A percentile compares a stretch with the other conserved stretches of the same genome.
Conservation (phyloP, 2,329 filamentous ascomycete species). For the Apiospora hydei region DNA sequence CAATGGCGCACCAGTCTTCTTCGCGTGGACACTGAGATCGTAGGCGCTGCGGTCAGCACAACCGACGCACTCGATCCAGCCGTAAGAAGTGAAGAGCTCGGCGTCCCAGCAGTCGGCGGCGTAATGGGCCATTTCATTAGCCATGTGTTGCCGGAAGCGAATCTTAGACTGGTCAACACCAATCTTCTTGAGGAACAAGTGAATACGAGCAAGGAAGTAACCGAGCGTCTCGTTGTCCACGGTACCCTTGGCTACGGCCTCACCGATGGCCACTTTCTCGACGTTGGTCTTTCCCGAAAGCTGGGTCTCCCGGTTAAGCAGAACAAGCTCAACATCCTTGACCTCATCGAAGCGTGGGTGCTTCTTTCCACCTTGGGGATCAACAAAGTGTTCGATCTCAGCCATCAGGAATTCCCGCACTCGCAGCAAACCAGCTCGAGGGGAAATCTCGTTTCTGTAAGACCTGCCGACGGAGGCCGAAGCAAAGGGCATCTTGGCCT, state of each 20-base stretch:
- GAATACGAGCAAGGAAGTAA: constrained; percentile 95
- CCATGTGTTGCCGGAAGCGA: constrained; percentile 97
- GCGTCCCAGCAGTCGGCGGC: constrained; percentile 98
- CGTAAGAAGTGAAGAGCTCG: constrained; percentile 87
- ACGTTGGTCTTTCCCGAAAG: constrained; percentile 83
- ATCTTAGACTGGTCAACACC: constrained; percentile 88
- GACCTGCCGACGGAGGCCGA: constrained; percentile 98
- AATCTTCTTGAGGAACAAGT: constrained; percentile 87
- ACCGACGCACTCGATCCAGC: constrained; percentile 98
- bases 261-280: constrained; percentile 77
- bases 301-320: constrained; percentile 87
- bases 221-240: constrained; percentile 98
- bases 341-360: constrained; percentile 88
- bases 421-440: constrained; percentile 86
- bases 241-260: constrained; percentile 81
- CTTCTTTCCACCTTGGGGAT: constrained; percentile 93
- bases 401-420: constrained; percentile 99
- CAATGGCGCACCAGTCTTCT: constrained; percentile 88
- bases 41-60: constrained; percentile 96
- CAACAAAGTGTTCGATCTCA: constrained; percentile 98
- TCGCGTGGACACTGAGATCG: constrained; percentile 89
- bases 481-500: constrained; percentile 93
- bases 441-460: constrained; percentile 97
- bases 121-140: constrained; percentile 82
- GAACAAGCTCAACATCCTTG: constrained; percentile 80